Evolutionary conservation across 768 basidiomycete genomes (phyloP), one percentile per base, ranked within the genome.

Genomic region (Rhizopogon rudus): DNA sequence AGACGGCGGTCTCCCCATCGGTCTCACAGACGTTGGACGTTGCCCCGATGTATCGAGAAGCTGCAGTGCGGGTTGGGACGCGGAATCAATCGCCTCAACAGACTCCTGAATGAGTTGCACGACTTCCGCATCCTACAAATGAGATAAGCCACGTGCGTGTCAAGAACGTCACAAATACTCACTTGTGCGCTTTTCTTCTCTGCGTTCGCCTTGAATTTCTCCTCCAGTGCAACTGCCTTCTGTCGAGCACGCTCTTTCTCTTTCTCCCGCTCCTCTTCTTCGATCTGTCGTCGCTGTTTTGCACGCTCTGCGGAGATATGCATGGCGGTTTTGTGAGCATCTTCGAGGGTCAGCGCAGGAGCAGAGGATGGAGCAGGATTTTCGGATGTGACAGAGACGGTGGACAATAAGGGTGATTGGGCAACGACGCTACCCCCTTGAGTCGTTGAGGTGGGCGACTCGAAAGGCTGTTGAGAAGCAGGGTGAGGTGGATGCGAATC

Each of bases 221-320:
- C 86, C 70, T 90, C 88, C 22, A 91, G 66, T 65, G 89, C 88
- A 10, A 77, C 80, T 28, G 90, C 92, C 69, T 94, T 96, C 71
- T 73, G 81, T 57, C 81, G 77, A 13, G 93, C 93, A 14, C 93
- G 77, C 62, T 93, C 91, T 61, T 82, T 82, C 67, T 87, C 86
- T 45, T 81, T 86, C 65, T 91, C 85, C 14, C 92, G 79, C 60
- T 89, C 86, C 57, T 84, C 87, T 65, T 95, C 93, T 61, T 94
- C 93, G 50, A 87, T 80, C 63, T 90, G 86, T 45, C 91, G 75
- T 52, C 93, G 77, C 58, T 87, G 80, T 63, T 83, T 86, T 6
- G 93, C 93, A 40, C 91, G 81, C 58, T 90, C 91, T 2, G 93
- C 93, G 6, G 89, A 89, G 53, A 70, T 80, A 57, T 92, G 91